A percentile compares a stretch with the other conserved stretches of the same genome.
These are phyloP conservation scores for Primulina tabacum DNA, from an alignment of 257 asterid genomes.

Conservation along the genomic window DNA sequence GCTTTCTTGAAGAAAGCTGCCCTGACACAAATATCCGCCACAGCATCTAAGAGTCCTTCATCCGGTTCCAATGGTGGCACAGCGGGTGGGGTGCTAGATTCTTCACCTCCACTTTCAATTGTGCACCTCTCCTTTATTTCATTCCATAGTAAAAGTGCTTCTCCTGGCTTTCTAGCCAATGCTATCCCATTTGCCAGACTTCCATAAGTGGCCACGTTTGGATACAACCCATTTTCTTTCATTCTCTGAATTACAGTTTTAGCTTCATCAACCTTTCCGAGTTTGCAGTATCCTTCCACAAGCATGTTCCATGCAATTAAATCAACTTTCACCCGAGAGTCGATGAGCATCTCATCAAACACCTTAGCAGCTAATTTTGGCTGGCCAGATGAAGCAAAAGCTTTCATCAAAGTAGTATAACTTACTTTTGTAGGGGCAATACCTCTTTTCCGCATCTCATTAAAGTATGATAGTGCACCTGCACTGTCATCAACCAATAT, in stretches of 20 bases:
- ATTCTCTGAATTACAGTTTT: constrained; percentile 57
- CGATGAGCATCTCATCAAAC: constrained; percentile 86
- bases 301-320: constrained; percentile 95
- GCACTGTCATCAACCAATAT: constrained; percentile 74
- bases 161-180: constrained; percentile 90
- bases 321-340: constrained; percentile 86
- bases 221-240: constrained; percentile 65
- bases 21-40: constrained; percentile 91
- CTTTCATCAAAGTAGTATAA: constrained; percentile 96
- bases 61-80: constrained; percentile 69
- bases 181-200: constrained; percentile 87
- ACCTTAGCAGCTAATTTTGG: constrained; percentile 78
- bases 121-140: constrained; percentile 83
- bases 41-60: constrained; percentile 79
- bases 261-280: constrained; percentile 74
- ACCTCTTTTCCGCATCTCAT: constrained; percentile 87
- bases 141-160: constrained; percentile 89
- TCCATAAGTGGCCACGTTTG: constrained; percentile 85
- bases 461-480: constrained; percentile 82
- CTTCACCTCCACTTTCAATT: constrained; percentile 32
- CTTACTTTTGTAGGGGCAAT: constrained; percentile 91
- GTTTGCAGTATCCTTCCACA: constrained; percentile 77
- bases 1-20: constrained; percentile 94
- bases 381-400: constrained; percentile 81
- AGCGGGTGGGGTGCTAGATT: constrained; percentile 27